These are phyloP conservation scores for Anaeromyces robustus DNA, from an alignment of 192 early-diverging fungal genomes.

Conservation along the genomic window DNA sequence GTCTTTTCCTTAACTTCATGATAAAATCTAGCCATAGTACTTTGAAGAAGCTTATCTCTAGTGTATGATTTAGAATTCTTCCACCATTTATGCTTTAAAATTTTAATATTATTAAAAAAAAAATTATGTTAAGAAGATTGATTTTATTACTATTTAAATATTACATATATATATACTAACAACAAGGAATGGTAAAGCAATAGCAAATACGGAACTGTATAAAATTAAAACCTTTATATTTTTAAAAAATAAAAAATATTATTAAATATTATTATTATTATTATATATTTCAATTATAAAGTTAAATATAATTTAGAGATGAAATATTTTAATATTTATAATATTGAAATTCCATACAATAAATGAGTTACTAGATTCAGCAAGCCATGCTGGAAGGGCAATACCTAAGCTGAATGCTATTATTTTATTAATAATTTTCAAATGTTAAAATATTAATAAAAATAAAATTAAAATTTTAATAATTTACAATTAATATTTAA, in stretches of 20 bases:
- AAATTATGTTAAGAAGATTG: too few species aligned
- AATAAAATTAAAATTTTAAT: too few species aligned
- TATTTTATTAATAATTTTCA: constrained; percentile 9
- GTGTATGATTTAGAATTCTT: constrained; percentile 71
- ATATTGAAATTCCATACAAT: constrained; percentile 4
- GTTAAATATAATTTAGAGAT: too few species aligned
- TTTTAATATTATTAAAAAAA: too few species aligned
- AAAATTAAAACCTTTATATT: constrained; percentile 56
- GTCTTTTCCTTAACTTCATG: constrained; percentile 70
- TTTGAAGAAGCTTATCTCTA: constrained; percentile 76
- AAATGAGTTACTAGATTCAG: constrained; percentile 55
- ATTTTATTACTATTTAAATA: too few species aligned
- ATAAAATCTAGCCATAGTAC: constrained; percentile 82
- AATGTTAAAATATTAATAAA: too few species aligned
- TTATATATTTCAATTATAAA: too few species aligned
- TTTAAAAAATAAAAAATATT: background rate
- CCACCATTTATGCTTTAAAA: constrained; percentile 56
- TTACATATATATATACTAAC: constrained; percentile 26
- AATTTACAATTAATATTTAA: too few species aligned
- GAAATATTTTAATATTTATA: too few species aligned
- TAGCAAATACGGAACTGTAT: constrained; percentile 77
- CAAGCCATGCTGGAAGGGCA: constrained; percentile 79
- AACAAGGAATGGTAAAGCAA: constrained; percentile 74
- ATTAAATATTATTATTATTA: too few species aligned
- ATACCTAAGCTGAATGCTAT: constrained; percentile 74